phyloP scores from a whole-genome alignment of 345 rosid genomes.

The Melaleuca alternifolia region DNA sequence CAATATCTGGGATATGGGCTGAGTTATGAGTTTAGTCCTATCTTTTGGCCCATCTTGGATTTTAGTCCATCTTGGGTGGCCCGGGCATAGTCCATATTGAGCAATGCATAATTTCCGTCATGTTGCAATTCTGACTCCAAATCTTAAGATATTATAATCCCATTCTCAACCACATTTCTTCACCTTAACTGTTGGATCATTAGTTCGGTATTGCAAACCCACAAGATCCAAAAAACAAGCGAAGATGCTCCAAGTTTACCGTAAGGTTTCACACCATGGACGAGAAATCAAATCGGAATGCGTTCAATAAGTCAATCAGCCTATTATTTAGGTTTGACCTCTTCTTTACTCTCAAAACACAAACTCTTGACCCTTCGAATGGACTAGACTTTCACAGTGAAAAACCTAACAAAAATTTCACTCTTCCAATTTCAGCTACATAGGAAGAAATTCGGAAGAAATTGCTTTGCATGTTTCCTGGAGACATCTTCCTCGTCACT shows the following conservation, averaged over 20 bases:
- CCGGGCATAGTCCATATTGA: no score
- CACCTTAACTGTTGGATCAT: background rate
- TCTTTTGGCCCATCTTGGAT: no score
- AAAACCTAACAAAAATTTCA: background rate
- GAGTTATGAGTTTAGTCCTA: no score
- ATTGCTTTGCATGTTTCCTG: background rate
- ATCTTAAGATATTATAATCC: background rate
- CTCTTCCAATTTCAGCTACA: background rate
- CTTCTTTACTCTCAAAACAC: background rate
- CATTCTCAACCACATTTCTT: background rate
- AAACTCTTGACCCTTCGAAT: background rate
- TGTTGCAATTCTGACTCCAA: background rate
- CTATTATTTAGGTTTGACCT: background rate
- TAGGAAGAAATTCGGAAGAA: no score
- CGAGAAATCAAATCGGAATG: background rate
- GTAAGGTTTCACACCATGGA: background rate
- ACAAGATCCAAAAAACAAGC: accelerated
- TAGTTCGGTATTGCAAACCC: accelerated
- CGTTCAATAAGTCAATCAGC: background rate
- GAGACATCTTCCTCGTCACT: background rate
- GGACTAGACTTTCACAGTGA: background rate
- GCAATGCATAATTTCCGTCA: no score
- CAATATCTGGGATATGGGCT: no score
- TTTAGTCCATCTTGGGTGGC: no score
- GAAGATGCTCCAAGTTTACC: accelerated